A percentile compares a stretch with the other conserved stretches of the same genome.
These are phyloP conservation scores for Trypethelium eluteriae DNA, from an alignment of 495 filamentous ascomycete species.

Conservation along the genomic window DNA sequence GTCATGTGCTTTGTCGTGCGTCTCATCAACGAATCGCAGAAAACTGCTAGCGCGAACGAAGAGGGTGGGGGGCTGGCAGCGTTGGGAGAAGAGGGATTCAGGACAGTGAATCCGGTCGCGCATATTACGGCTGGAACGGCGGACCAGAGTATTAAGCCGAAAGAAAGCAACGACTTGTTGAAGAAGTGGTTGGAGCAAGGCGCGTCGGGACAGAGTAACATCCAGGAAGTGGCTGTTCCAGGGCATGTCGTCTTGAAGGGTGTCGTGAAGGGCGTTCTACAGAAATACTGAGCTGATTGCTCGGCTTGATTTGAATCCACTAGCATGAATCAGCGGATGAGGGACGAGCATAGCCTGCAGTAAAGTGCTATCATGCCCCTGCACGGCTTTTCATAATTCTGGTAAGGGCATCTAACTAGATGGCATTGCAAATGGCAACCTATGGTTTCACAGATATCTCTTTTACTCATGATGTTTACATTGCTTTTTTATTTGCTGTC, in stretches of 20 bases:
- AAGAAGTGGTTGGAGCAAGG: slow-evolving; percentile 55
- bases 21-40: slow-evolving; percentile 35
- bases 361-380: neutral
- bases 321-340: neutral
- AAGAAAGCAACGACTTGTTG: slow-evolving; percentile 85
- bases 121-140: slow-evolving; percentile 88
- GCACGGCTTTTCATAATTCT: neutral
- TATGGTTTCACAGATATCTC: neutral
- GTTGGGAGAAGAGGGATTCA: slow-evolving; percentile 46
- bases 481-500: neutral
- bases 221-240: slow-evolving; percentile 34
- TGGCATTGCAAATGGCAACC: neutral
- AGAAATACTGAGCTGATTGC: neutral
- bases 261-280: slow-evolving; percentile 34
- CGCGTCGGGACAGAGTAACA: slow-evolving; percentile 43
- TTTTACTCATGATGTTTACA: neutral
- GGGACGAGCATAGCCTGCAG: neutral
- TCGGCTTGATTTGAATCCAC: neutral
- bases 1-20: slow-evolving; percentile 84
- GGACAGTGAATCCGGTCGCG: slow-evolving; percentile 67
- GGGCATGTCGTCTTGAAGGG: slow-evolving; percentile 37
- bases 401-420: too few species aligned
- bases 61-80: slow-evolving; percentile 21
- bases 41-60: neutral
- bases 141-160: slow-evolving; percentile 66